phyloP scores from a whole-genome alignment of 305 asterid genomes.

The Fraxinus velutina region DNA sequence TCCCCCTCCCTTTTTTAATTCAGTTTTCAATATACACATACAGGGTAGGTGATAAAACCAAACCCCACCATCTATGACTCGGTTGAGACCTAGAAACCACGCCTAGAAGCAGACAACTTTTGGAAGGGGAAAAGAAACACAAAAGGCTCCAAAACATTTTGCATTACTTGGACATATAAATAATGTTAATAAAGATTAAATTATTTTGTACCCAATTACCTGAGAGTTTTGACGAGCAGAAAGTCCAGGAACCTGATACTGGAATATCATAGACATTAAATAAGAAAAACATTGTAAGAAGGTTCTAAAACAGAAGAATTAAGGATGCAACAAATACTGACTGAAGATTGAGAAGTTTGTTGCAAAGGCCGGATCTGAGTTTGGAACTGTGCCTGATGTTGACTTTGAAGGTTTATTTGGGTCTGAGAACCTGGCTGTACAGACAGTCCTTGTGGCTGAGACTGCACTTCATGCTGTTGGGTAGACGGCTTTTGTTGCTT shows the following conservation, averaged over 20 bases:
- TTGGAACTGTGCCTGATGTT: constrained; percentile 47
- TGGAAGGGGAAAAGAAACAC: background rate
- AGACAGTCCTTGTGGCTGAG: constrained; percentile 48
- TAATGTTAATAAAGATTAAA: background rate
- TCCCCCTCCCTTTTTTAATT: background rate
- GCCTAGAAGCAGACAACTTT: background rate
- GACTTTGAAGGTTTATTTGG: constrained; percentile 58
- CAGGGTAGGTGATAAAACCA: background rate
- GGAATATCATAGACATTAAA: constrained; percentile 25
- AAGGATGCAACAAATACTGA: constrained; percentile 28
- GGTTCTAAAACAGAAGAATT: constrained; percentile 10
- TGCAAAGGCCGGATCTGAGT: constrained; percentile 51
- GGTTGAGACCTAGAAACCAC: background rate
- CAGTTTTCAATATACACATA: background rate
- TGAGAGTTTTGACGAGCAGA: constrained; percentile 51
- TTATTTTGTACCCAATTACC: constrained; percentile 36
- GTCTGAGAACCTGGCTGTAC: constrained; percentile 49
- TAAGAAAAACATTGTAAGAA: constrained; percentile 22
- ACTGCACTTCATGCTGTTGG: constrained; percentile 50
- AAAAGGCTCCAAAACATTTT: background rate
- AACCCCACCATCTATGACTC: background rate
- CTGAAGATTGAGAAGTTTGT: constrained; percentile 60
- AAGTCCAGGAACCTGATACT: constrained; percentile 62
- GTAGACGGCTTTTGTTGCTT: constrained; percentile 39
- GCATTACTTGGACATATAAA: background rate